Base-by-base conservation (phyloP, 225 moss, liverwort and hornwort genomes). In the Polytrichum commune region DNA sequence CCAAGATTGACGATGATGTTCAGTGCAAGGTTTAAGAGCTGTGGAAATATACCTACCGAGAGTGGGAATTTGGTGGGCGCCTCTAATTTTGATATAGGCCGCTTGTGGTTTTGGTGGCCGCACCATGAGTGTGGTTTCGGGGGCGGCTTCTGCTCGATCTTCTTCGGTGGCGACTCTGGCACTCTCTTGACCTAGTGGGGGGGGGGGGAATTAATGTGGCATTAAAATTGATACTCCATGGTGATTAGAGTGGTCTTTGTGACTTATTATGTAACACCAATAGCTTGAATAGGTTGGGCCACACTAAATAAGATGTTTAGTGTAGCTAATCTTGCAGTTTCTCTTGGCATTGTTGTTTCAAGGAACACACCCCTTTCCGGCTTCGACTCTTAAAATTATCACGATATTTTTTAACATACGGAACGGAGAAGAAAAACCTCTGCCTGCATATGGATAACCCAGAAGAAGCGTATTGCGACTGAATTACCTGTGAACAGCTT, bases 41-140 rank as follows among this genome's bases (percentile, higher is more conserved):
- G 54, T 35, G 32, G 32, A 35, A 60, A 29, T 67, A 66, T 9
- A 16, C 27, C 58, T 62, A 81, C 86, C 72, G 69, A 68, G 74
- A 66, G 76, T 4, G 79, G 83, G 46, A 78, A 83, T 16, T 66
- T 78, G 3, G 24, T 28, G 56, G 86, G 86, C 9, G 78, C 74
- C 55, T 79, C 74, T 0, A 75, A 69, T 64, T 71, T 73, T 18
- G 78, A 81, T 46, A 81, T 18, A 6, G 74, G 65, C 76, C 78
- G 74, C 55, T 76, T 68, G 71, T 87, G 86, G 53, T 83, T 73
- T 24, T 19, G 46, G 69, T 87, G 86, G 54, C 78, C 81, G 61
- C 86, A 87, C 78, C 80, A 68, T 29, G 78, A 32, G 72, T 33
- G 28, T 71, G 46, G 46, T 46, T 46, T 46, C 16, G 46, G 46